Evolutionary conservation across 2,329 filamentous ascomycete genomes (phyloP), one percentile per base, ranked within the genome.

Genomic region (Talaromyces sp.): DNA sequence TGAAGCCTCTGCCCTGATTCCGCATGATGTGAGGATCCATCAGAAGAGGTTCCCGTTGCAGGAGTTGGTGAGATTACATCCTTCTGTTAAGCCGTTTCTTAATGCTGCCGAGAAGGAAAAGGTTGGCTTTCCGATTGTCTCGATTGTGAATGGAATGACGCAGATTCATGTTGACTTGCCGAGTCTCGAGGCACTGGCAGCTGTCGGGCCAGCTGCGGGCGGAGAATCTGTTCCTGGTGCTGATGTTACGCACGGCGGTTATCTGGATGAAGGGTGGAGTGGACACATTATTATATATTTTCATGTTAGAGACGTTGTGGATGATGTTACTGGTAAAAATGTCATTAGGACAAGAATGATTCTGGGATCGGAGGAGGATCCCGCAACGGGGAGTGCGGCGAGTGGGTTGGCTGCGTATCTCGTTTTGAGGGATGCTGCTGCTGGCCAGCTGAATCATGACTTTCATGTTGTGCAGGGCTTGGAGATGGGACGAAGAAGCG

Each of bases 121-220:
- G 19, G 43, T 36, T 6, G 61, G 59, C 0, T 71, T 69, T 57
- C 70, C 70, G 1, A 21, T 75, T 7, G 69, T 75, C 56, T 74
- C 71, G 0, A 73, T 75, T 55, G 73, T 76, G 22, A 72, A 73
- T 40, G 73, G 74, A 3, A 73, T 75, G 71, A 70, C 65, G 11
- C 91, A 91, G 70, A 72, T 84, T n/a, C 80, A 89, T 33, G 76
- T 88, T 13, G 75, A 82, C 63, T 76, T 94, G 21, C 77, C 82
- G 0, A 80, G 78, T 56, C 71, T 89, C 9, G 83, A 84, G 31
- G 78, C 81, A 7, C 77, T 93, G 17, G 78, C 73, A 5, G 65
- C 66, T 5, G 65, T 70, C 53, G 63, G 64, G 5, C 48, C 63
- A 36, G 57, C 67, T 17, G 57, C 63, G 19, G 64, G 64, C 1